Evolutionary conservation across 192 early-diverging fungal species (phyloP).

Genomic region (Mortierella claussenii): DNA sequence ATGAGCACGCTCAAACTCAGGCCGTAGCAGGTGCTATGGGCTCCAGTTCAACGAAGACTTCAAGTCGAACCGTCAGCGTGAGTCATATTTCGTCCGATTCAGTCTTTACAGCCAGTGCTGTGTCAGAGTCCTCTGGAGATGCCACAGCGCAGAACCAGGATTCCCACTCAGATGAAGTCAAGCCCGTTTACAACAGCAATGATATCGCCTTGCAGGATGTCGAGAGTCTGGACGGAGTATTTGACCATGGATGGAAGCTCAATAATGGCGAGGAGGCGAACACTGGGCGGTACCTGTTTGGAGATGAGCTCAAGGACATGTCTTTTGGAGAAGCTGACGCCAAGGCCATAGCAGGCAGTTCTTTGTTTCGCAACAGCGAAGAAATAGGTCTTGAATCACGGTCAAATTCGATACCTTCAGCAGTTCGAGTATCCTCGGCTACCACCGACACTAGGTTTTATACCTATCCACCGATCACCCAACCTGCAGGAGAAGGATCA

Average conservation of each 20-base stretch:
- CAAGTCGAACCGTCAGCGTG: constrained; percentile 32
- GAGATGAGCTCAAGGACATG: constrained; percentile 21
- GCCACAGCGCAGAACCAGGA: neutral
- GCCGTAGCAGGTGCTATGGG: too few relatives aligned
- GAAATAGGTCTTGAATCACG: too few relatives aligned
- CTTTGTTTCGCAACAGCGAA: too few relatives aligned
- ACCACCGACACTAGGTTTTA: too few relatives aligned
- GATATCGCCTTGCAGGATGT: neutral
- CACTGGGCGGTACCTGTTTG: constrained; percentile 23
- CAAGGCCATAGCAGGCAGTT: neutral
- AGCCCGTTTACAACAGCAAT: constrained; percentile 3
- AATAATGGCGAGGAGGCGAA: neutral
- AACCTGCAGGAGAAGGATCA: too few relatives aligned
- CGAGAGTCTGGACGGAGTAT: neutral
- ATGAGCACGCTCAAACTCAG: neutral
- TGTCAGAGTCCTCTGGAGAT: neutral
- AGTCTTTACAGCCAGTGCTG: constrained; percentile 4
- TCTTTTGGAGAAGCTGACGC: neutral
- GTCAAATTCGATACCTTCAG: too few relatives aligned
- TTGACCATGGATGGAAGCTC: neutral
- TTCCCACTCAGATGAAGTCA: neutral
- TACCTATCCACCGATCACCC: too few relatives aligned
- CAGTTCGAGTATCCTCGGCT: too few relatives aligned
- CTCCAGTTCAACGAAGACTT: too few relatives aligned
- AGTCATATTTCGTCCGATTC: constrained; percentile 35